Evolutionary conservation across 495 filamentous ascomycete species (phyloP), one percentile per base, ranked within the genome.

Genomic region (Penicillium paxilli): DNA sequence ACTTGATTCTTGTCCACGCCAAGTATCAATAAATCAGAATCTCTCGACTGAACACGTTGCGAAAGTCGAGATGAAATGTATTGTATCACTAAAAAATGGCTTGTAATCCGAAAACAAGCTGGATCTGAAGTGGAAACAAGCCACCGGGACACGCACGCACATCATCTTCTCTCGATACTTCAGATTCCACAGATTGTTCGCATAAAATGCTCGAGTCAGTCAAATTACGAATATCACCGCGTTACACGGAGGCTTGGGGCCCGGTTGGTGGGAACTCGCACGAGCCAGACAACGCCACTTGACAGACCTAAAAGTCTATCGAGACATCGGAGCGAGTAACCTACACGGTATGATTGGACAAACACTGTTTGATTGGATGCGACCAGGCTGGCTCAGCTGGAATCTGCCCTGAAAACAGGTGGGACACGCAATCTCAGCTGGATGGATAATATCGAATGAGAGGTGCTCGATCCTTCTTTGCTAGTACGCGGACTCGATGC

Each of bases 201-300:
- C 23, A 46, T 46, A 17, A n/a, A 19, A 1, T n/a, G n/a, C 12
- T 23, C 16, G 17, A 48, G 37, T 49, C 25, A 28, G 28, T 24
- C 10, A 26, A 17, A 35, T 49, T 55, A 55, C 52, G 46, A 45
- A 24, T 49, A 9, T 32, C 33, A 55, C 33, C 52, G 26, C 44
- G 26, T 35, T 45, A 35, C 23, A 14, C 40, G 50, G 25, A 11
- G 20, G 12, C 26, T 23, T 46, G 42, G 52, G 35, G 35, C 38
- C 46, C 47, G 45, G 41, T 48, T 44, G 23, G 33, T 21, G 38
- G 42, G 52, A 47, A 44, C 32, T 49, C 41, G 46, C 46, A 21
- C 42, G 44, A 49, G 47, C 32, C 45, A 30, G 7, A 49, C 35
- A 33, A 25, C 46, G 52, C 52, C 52, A 55, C 45, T 35, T 26